Evolutionary conservation across 1,284 basidiomycete genomes (phyloP).

Genomic region (Microbotryum scabiosae): DNA sequence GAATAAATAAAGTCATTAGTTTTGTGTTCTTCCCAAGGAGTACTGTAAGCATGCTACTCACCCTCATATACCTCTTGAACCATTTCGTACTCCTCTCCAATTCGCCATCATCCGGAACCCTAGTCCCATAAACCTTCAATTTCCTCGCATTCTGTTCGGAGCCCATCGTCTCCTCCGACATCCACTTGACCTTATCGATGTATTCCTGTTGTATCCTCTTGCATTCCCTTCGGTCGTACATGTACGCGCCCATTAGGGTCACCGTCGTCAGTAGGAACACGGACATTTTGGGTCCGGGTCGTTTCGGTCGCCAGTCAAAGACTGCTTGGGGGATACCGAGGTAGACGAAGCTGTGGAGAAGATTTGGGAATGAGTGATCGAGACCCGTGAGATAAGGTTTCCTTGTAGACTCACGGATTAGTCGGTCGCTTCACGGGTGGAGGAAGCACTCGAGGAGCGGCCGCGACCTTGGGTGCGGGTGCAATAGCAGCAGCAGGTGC

Average conservation of each 20-base stretch:
- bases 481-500: not conserved
- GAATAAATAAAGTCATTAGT: conserved; percentile 10
- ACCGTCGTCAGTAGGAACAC: conserved; percentile 21
- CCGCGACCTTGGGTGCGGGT: not conserved
- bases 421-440: conserved; percentile 2
- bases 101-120: conserved; percentile 93
- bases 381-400: too few species aligned
- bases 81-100: conserved; percentile 71
- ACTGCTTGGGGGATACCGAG: conserved; percentile 30
- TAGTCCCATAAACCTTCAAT: conserved; percentile 75
- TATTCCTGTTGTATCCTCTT: conserved; percentile 62
- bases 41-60: too few species aligned
- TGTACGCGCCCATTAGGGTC: conserved; percentile 13
- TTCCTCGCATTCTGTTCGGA: conserved; percentile 66
- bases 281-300: conserved; percentile 29
- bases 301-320: conserved; percentile 27
- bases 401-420: conserved; percentile 9
- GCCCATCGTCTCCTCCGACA: conserved; percentile 59
- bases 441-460: conserved; percentile 6
- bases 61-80: conserved; percentile 96
- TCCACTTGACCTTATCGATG: conserved; percentile 64
- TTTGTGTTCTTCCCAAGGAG: too few species aligned
- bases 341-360: conserved; percentile 24
- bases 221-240: conserved; percentile 30
- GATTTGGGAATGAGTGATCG: too few species aligned